phyloP scores from a whole-genome alignment of 106 monocot genomes.

The Allium cepa region DNA sequence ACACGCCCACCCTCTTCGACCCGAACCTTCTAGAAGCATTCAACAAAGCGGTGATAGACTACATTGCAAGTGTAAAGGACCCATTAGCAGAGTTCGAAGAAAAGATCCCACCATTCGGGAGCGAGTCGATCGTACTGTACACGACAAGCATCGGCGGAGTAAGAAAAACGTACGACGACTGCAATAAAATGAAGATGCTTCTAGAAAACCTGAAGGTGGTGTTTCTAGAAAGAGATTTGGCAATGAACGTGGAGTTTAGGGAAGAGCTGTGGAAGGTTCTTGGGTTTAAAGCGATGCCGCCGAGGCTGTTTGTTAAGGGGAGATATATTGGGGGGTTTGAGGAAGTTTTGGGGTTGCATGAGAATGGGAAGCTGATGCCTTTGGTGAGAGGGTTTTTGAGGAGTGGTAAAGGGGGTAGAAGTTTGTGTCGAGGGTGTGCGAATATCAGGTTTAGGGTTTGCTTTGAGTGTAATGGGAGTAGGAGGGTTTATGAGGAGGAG shows the following conservation, averaged over 20 bases:
- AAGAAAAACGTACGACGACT: conserved; percentile 77
- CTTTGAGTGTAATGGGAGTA: conserved; percentile 39
- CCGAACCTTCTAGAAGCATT: conserved; percentile 40
- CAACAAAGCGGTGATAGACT: conserved; percentile 22
- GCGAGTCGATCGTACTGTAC: conserved; percentile 39
- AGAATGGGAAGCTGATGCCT: conserved; percentile 44
- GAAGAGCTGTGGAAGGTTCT: conserved; percentile 56
- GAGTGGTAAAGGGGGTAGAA: not conserved
- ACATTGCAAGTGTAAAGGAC: conserved; percentile 7
- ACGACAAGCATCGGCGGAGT: conserved; percentile 60
- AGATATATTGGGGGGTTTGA: conserved; percentile 72
- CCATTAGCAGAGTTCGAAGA: conserved; percentile 27
- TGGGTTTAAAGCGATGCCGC: conserved; percentile 41
- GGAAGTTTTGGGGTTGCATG: conserved; percentile 65
- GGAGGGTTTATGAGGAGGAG: conserved; percentile 16
- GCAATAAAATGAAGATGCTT: conserved; percentile 33
- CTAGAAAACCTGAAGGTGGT: conserved; percentile 30
- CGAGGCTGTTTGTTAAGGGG: conserved; percentile 65
- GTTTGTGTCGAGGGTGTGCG: conserved; percentile 24
- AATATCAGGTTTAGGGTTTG: conserved; percentile 46
- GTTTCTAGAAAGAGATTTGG: conserved; percentile 68
- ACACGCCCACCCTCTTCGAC: conserved; percentile 33
- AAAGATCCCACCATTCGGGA: conserved; percentile 43
- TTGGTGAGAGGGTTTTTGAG: conserved; percentile 27
- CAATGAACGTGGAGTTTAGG: conserved; percentile 67